A percentile compares a stretch with the other conserved stretches of the same genome.
phyloP scores from a whole-genome alignment of 768 basidiomycete species.

The Leucosporidium yakuticum region DNA sequence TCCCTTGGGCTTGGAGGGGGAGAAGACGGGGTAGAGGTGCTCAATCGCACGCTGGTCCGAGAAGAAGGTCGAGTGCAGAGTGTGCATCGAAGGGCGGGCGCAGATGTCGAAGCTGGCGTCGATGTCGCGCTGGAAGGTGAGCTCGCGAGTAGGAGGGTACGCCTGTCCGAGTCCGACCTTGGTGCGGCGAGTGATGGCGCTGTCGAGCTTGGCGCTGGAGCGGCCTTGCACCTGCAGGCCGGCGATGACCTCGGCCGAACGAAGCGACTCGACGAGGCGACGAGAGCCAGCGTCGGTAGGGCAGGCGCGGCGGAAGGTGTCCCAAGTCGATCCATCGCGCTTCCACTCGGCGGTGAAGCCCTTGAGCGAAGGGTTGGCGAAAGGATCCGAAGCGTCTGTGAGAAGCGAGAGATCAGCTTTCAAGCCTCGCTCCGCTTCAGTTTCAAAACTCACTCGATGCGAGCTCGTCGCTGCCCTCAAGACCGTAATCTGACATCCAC shows the following conservation, averaged over 20 bases:
- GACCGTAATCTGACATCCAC: slow-evolving; percentile 34
- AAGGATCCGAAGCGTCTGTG: slow-evolving; percentile 36
- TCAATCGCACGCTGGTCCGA: slow-evolving; percentile 89
- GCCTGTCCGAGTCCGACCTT: slow-evolving; percentile 11
- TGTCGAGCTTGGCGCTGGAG: slow-evolving; percentile 29
- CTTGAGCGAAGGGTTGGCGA: slow-evolving; percentile 39
- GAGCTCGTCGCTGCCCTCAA: slow-evolving; percentile 28
- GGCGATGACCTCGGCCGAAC: slow-evolving; percentile 44
- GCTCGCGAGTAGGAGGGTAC: slow-evolving; percentile 48
- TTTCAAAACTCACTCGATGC: slow-evolving; percentile 26
- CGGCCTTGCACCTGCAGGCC: slow-evolving; percentile 32
- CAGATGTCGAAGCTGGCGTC: slow-evolving; percentile 75
- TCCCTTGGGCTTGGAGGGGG: slow-evolving; percentile 78
- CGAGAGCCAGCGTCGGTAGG: slow-evolving; percentile 70
- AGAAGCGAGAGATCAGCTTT: not conserved
- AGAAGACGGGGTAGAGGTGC: slow-evolving; percentile 86
- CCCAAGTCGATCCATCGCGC: slow-evolving; percentile 81
- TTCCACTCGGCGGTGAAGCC: slow-evolving; percentile 77
- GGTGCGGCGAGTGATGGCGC: slow-evolving; percentile 40
- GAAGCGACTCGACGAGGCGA: slow-evolving; percentile 70
- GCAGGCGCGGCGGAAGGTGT: slow-evolving; percentile 88
- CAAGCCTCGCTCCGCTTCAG: not conserved
- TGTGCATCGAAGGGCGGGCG: slow-evolving; percentile 69
- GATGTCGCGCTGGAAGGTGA: slow-evolving; percentile 58
- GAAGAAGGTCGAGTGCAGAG: slow-evolving; percentile 91